Percentiles rank a stretch among this genome's conserved stretches.
Evolutionary conservation across 2,329 filamentous ascomycete species (phyloP).

Genomic region (Scedosporium boydii): DNA sequence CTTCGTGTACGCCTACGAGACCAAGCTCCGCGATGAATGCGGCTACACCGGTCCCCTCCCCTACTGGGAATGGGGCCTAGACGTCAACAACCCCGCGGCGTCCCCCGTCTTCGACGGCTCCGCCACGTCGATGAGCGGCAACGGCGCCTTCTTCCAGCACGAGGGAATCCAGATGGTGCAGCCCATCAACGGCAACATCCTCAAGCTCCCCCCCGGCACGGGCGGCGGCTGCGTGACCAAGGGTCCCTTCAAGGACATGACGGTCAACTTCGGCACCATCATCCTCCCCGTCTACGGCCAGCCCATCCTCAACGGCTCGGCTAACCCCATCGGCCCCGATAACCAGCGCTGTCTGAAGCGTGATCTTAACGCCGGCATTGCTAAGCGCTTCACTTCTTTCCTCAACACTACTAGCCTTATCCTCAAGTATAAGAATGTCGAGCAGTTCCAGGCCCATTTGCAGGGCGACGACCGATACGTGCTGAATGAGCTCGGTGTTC

Average conservation of each 20-base stretch:
- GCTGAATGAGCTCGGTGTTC: slow-evolving; percentile 21
- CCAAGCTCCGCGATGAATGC: slow-evolving; percentile 14
- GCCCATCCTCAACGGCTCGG: not conserved
- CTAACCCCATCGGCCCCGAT: slow-evolving; percentile 17
- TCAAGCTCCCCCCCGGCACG: slow-evolving; percentile 30
- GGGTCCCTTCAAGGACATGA: slow-evolving; percentile 31
- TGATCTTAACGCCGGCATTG: slow-evolving; percentile 19
- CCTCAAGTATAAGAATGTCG: slow-evolving; percentile 19
- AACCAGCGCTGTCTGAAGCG: slow-evolving; percentile 34
- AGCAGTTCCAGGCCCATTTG: slow-evolving; percentile 24
- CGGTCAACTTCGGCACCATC: slow-evolving; percentile 23
- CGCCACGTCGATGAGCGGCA: slow-evolving; percentile 32
- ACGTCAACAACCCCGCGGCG: slow-evolving; percentile 29
- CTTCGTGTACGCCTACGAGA: slow-evolving; percentile 15
- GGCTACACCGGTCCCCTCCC: slow-evolving; percentile 15
- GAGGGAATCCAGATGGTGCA: slow-evolving; percentile 14
- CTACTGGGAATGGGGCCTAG: slow-evolving; percentile 41
- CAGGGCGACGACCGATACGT: slow-evolving; percentile 24
- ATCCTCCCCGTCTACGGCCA: slow-evolving; percentile 3
- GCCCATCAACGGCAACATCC: slow-evolving; percentile 28
- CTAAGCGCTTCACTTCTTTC: slow-evolving; percentile 16
- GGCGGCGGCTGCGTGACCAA: slow-evolving; percentile 41
- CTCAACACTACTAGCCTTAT: slow-evolving; percentile 15
- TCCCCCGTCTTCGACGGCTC: slow-evolving; percentile 45
- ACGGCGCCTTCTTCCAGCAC: slow-evolving; percentile 21